Evolutionary conservation across 148 eudicot genomes (phyloP).

Genomic region (Chenopodium berlandieri): DNA sequence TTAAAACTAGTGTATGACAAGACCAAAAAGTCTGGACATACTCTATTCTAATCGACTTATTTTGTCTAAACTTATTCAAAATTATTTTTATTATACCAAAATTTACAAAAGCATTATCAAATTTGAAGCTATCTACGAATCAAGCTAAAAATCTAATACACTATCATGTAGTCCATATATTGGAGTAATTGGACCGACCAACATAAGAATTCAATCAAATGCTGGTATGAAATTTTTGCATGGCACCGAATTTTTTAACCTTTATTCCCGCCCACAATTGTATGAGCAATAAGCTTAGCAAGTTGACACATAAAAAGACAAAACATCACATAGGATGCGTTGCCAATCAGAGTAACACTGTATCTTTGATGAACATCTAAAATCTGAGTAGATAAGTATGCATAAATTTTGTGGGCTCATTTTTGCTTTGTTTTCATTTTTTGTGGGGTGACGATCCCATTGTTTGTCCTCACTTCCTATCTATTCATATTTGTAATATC

Average conservation of each 20-base stretch:
- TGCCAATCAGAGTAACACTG: constrained; percentile 14
- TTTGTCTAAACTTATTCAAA: no score
- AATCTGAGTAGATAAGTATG: constrained; percentile 34
- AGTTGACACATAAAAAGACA: constrained; percentile 27
- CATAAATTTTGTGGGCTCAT: constrained; percentile 38
- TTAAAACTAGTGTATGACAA: no score
- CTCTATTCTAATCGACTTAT: no score
- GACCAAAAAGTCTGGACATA: no score
- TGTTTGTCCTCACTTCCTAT: background rate
- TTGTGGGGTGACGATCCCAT: background rate
- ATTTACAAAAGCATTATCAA: no score
- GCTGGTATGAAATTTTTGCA: background rate
- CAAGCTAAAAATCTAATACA: no score
- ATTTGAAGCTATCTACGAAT: no score
- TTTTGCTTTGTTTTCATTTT: background rate
- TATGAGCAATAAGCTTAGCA: background rate
- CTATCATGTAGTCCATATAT: no score
- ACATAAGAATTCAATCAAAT: background rate
- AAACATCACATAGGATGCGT: constrained; percentile 40
- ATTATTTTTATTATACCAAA: no score
- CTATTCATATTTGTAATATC: background rate
- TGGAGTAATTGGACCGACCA: no score
- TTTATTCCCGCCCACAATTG: constrained; percentile 23
- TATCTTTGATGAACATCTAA: constrained; percentile 5
- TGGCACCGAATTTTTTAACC: background rate